Conservation (phyloP, 306 rosid genomes). For the peach (Prunus persica) region Prunus_persica_NCBIv2 NC_034009.1:8845501-8846000, state of each 20-base stretch:
- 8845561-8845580: not conserved
- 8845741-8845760: slow-evolving; percentile 11
- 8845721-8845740: slow-evolving; percentile 19
- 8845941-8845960: not conserved
- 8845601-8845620: slow-evolving; percentile 9
- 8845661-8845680: not conserved
- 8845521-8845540: slow-evolving; percentile 5
- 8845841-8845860: slow-evolving; percentile 6
- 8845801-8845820: not conserved
- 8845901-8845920: slow-evolving; percentile 1
- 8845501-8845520: not conserved
- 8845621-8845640: not conserved
- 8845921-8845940: not conserved
- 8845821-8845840: not conserved
- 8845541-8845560: slow-evolving; percentile 8
- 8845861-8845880: not conserved
- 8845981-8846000: not conserved
- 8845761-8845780: slow-evolving; percentile 1
- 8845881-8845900: slow-evolving; percentile 3
- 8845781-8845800: not conserved
- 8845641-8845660: not conserved
- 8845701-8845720: slow-evolving; percentile 16
- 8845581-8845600: slow-evolving; percentile 2
- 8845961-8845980: not conserved
- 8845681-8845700: slow-evolving; percentile 5